Base-by-base conservation (phyloP, 2,329 filamentous ascomycete species). In the Immersiporthe knoxdaviesiana region DNA sequence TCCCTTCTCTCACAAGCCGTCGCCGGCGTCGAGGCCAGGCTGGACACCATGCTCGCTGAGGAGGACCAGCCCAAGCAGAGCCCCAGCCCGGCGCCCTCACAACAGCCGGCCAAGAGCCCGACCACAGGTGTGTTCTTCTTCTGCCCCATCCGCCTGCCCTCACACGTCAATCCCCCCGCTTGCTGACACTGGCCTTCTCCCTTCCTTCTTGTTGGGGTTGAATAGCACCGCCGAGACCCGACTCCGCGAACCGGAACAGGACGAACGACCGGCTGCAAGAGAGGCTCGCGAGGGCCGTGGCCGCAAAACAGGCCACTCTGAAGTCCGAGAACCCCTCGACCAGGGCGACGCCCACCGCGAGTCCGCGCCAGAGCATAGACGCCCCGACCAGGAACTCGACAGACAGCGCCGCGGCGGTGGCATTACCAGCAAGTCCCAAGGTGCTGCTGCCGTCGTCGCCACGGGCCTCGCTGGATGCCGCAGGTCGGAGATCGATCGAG, bases 21-120 rank as follows among this genome's bases (percentile, higher is more conserved):
- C 71, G 94, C 94, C 67, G 94, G 94, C 71, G 92, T 99, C 69
- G 96, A 99, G 82, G 97, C 94, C 70, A 90, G 92, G 58, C 87
- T 99, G 70, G 96, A 99, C 79, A 94, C 88, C 63, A 97, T 99
- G 69, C 86, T 99, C 71, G 90, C 93, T 66, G 94, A 97, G 73
- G 90, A 92, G 67, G 89, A 91, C 58, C 64, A 82, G 80, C 64
- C 81, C 78, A 70, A 78, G 77, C 67, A 81, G 77, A 67, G 76
- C 75, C n/a, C 68, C 76, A 66, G 77, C 75, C 52, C 74, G 76
- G 47, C 73, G 4, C 72, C 77, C 37, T 72, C 77, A 44, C 65
- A 79, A 72, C 74, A 75, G 73, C 74, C 74, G 73, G 79, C 76
- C 37, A 80, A 72, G 70, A 75, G 73, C 72, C 78, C 73, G 71